Evolutionary conservation across 73 alveolate genomes (phyloP).

Genomic region (Tetrahymena borealis): DNA sequence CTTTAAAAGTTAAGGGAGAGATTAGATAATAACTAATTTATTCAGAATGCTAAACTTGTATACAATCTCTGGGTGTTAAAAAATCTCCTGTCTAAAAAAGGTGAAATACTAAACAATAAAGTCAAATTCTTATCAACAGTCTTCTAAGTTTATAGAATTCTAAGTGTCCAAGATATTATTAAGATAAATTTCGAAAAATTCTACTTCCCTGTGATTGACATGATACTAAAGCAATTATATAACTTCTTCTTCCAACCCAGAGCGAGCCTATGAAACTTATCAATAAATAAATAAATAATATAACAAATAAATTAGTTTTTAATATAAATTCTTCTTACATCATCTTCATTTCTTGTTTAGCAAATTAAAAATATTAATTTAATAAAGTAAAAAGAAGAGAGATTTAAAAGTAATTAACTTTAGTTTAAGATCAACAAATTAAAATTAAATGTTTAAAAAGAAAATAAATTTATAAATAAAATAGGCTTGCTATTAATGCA

Average conservation of each 20-base stretch:
- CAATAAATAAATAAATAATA: background rate
- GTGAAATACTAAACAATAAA: background rate
- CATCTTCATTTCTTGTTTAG: too few relatives aligned
- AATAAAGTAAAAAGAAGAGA: too few relatives aligned
- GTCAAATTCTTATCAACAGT: background rate
- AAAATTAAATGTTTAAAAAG: too few relatives aligned
- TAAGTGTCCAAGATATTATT: background rate
- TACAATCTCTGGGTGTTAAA: background rate
- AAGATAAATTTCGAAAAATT: background rate
- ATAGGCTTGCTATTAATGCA: too few relatives aligned
- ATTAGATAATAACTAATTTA: background rate
- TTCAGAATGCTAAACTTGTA: background rate
- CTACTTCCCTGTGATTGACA: background rate
- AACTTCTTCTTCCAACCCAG: background rate
- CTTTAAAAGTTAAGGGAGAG: background rate
- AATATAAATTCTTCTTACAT: too few relatives aligned
- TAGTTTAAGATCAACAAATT: too few relatives aligned
- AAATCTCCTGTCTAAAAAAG: background rate
- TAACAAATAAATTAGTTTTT: too few relatives aligned
- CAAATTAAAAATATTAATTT: too few relatives aligned
- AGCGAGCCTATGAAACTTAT: background rate
- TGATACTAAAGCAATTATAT: background rate
- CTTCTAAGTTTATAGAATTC: background rate
- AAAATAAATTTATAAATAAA: too few relatives aligned
- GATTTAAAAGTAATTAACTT: too few relatives aligned